Evolutionary conservation across 2,329 filamentous ascomycete species (phyloP).

Genomic region (Exophiala dermatitidis): DNA sequence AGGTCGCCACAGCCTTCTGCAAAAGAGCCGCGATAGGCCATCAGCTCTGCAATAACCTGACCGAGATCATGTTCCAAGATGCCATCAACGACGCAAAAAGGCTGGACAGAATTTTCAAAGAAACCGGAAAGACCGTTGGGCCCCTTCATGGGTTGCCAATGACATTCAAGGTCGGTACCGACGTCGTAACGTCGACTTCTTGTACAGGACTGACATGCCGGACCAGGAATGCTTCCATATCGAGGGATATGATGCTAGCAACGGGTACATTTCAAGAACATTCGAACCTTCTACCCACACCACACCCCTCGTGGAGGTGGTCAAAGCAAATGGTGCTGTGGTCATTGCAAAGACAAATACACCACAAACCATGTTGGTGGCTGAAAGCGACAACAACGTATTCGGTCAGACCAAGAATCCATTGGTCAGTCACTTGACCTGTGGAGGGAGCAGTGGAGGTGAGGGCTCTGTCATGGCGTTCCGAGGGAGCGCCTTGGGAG

Average conservation of each 20-base stretch:
- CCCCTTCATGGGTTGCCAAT: slow-evolving; percentile 37
- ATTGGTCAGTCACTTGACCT: slow-evolving; percentile 50
- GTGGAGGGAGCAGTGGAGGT: slow-evolving; percentile 60
- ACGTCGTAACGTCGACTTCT: background rate
- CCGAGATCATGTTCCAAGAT: slow-evolving; percentile 33
- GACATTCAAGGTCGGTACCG: slow-evolving; percentile 28
- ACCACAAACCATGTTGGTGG: slow-evolving; percentile 49
- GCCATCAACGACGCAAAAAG: slow-evolving; percentile 33
- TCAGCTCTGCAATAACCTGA: slow-evolving; percentile 31
- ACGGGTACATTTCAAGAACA: slow-evolving; percentile 55
- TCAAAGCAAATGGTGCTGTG: slow-evolving; percentile 55
- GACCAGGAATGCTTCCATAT: slow-evolving; percentile 28
- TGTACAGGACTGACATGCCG: background rate
- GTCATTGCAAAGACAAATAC: slow-evolving; percentile 64
- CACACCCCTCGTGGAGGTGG: slow-evolving; percentile 50
- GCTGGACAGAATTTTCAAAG: slow-evolving; percentile 32
- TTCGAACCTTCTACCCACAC: slow-evolving; percentile 52
- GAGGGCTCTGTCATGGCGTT: slow-evolving; percentile 55
- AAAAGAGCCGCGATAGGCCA: slow-evolving; percentile 35
- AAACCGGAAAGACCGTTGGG: slow-evolving; percentile 30
- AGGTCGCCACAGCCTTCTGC: slow-evolving; percentile 50
- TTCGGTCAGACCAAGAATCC: slow-evolving; percentile 56
- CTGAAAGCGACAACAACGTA: slow-evolving; percentile 55
- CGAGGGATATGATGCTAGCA: slow-evolving; percentile 46
- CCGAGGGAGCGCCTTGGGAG: slow-evolving; percentile 51